Evolutionary conservation across 345 rosid genomes (phyloP), one percentile per base, ranked within the genome.

Genomic region (Salix viminalis): DNA sequence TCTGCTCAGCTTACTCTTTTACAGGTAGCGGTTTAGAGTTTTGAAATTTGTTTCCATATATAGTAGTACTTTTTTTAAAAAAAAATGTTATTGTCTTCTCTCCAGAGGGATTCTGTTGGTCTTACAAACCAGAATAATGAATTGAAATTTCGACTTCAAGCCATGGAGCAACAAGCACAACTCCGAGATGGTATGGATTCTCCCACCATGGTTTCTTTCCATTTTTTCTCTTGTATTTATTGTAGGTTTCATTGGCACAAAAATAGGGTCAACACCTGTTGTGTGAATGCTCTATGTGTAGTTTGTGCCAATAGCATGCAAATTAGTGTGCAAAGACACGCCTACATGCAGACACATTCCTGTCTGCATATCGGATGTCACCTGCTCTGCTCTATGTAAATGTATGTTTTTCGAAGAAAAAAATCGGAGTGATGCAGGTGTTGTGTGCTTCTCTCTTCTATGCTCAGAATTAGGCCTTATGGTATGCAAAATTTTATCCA

Each of bases 81-180:
- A 4, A 66, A 23, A 10, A 2, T 1, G 41, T 62, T 24, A 73
- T 72, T 67, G 54, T 30, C 39, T 67, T 78, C 41, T 70, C 50
- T 56, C 26, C 88, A 95, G 97, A 87, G 99, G 85, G 98, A 94
- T 84, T 93, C 94, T 75, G 89, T 88, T 65, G 98, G 97, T 76
- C 94, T 93, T 65, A 89, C 97, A 62, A 93, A 88, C 79, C 97
- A 91, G 85, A 95, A 95, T 83, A 95, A 91, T 56, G 99, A 95
- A 81, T 80, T 95, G 72, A 95, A 95, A 83, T 95, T 91, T 77
- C 94, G 98, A 71, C 97, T 94, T 75, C 96, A 93, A 88, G 96
- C 98, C 81, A 91, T 93, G 98, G 98, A 94, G 72, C 98, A 94
- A 80, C 98, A 94, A 77, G 98, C 96, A 16, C 90, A 90, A 67